Base-by-base conservation (phyloP, 2,329 filamentous ascomycete genomes). In the Raffaelea deltoideospora region DNA sequence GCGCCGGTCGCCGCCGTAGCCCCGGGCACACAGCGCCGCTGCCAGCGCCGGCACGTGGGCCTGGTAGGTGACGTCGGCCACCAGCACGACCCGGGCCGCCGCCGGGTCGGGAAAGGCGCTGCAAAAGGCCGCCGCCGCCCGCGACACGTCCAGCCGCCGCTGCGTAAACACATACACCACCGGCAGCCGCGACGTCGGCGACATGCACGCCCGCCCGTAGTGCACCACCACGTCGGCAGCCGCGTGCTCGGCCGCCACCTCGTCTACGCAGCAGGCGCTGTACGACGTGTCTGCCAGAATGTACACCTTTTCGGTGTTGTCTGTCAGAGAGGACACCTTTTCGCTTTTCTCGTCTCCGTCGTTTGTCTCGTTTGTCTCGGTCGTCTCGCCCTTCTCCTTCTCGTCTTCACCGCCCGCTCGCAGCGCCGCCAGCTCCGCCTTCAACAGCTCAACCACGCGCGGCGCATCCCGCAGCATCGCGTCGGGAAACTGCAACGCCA, bases 201-300 rank as follows among this genome's bases (percentile, higher is more conserved):
- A 95, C 19, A 98, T 65, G 52, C 90, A 98, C 0, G 88, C 80
- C 36, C 90, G 70, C 3, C 90, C 90, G 49, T 96, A 98, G 54
- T 98, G 90, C 13, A 98, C 79, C 1, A 96, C 82, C 0, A 86
- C 83, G 43, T 96, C 80, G 7, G 90, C 87, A 49, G 85, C 71
- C 14, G 85, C 80, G 54, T 98, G 90, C 55, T 98, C 87, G 3
- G 90, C 90, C 0, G 90, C 90, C 29, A 96, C 79, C 60, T 98
- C 90, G 51, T 98, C 90, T 15, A 96, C 87, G 51, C 90, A 98
- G 59, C 90, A 98, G 0, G 88, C 79, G 41, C 90, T 92, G 57
- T 96, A 98, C 2, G 88, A 95, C 3, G 90, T 96, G 56, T 98
- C 90, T 23, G 80, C 90, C 15, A 98, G 64, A 41, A 98, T 87